These are phyloP conservation scores for Aspergillus caelatus DNA, from an alignment of 2,329 filamentous ascomycete species.

Conservation along the genomic window DNA sequence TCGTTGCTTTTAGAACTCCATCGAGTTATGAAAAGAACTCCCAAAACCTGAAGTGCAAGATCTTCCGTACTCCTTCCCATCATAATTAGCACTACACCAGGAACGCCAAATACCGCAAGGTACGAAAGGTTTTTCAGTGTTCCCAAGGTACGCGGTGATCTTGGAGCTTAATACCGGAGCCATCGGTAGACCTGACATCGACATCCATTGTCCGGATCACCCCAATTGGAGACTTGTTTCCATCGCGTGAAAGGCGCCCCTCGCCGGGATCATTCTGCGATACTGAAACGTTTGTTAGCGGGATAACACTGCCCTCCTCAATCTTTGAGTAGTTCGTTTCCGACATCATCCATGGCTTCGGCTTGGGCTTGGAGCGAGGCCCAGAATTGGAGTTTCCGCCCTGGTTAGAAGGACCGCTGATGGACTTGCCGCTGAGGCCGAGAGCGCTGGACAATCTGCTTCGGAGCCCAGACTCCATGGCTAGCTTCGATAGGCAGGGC, in stretches of 20 bases:
- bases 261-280: neutral
- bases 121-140: neutral
- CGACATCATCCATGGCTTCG: neutral
- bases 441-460: neutral
- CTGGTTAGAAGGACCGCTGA: neutral
- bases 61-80: neutral
- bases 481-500: constrained; percentile 44
- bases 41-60: neutral
- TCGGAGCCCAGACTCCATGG: constrained; percentile 27
- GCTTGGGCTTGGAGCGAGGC: neutral
- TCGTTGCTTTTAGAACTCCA: neutral
- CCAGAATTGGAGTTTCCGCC: neutral
- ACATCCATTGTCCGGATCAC: neutral
- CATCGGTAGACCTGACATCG: neutral
- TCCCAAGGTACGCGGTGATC: neutral
- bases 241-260: neutral
- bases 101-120: neutral
- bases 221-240: neutral
- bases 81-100: neutral
- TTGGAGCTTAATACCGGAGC: neutral
- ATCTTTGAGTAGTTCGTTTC: neutral
- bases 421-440: neutral
- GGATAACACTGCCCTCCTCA: neutral
- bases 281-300: neutral
- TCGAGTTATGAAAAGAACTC: neutral